phyloP scores from a whole-genome alignment of 73 alveolate genomes.

The Tetrahymena elliotti region DNA sequence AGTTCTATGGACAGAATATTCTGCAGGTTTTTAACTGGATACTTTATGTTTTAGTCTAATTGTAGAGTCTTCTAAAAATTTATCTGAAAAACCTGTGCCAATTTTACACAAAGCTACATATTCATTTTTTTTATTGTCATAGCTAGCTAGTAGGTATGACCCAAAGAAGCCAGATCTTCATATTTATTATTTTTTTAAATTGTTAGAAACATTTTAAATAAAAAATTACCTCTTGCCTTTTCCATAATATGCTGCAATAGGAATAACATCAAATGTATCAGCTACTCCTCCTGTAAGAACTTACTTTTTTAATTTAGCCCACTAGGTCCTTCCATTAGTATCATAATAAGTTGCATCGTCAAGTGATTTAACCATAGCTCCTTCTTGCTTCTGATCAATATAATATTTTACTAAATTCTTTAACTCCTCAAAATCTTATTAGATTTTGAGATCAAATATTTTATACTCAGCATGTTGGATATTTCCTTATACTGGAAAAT shows the following conservation, averaged over 20 bases:
- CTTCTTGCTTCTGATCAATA: slow-evolving; percentile 74
- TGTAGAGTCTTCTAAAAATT: slow-evolving; percentile 52
- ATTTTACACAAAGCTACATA: slow-evolving; percentile 76
- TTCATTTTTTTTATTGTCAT: slow-evolving; percentile 71
- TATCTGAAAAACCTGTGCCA: slow-evolving; percentile 84
- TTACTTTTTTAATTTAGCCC: slow-evolving; percentile 87
- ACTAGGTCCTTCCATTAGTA: slow-evolving; percentile 82
- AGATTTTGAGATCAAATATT: slow-evolving; percentile 58
- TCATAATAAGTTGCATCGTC: slow-evolving; percentile 75
- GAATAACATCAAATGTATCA: slow-evolving; percentile 79
- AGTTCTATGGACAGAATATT: slow-evolving; percentile 55
- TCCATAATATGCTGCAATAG: slow-evolving; percentile 86
- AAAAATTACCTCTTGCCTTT: slow-evolving; percentile 53
- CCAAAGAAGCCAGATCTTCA: slow-evolving; percentile 80
- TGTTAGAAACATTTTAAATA: background rate
- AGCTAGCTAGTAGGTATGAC: slow-evolving; percentile 83
- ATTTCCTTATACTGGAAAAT: background rate
- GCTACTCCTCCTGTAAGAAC: slow-evolving; percentile 77
- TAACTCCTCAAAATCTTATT: slow-evolving; percentile 71
- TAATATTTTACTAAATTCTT: slow-evolving; percentile 66
- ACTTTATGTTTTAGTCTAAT: slow-evolving; percentile 56
- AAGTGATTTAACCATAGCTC: slow-evolving; percentile 80
- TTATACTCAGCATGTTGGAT: background rate
- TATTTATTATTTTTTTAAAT: background rate
- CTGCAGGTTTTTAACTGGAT: slow-evolving; percentile 49